A percentile compares a stretch with the other conserved stretches of the same genome.
Conservation (phyloP, 768 basidiomycete species). For the Xerocomellus intermedius region DNA sequence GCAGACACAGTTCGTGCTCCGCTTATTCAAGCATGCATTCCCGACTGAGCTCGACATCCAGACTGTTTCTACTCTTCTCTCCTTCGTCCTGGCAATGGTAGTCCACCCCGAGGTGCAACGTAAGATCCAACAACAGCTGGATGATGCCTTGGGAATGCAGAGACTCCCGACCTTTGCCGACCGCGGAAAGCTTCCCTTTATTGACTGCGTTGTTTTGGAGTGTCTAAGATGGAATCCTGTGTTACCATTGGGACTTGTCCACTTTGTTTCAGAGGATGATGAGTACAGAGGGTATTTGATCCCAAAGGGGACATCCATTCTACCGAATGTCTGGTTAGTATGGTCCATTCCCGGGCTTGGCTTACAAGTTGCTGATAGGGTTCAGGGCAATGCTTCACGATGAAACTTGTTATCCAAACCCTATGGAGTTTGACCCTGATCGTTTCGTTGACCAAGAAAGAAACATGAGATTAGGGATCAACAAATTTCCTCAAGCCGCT, state of each 20-base stretch:
- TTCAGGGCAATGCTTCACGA: conserved; percentile 45
- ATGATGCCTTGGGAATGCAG: conserved; percentile 41
- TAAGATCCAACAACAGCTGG: conserved; percentile 52
- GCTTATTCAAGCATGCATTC: conserved; percentile 26
- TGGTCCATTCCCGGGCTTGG: conserved; percentile 6
- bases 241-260: conserved; percentile 21
- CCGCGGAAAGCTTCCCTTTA: conserved; percentile 41
- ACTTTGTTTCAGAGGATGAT: conserved; percentile 38
- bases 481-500: conserved; percentile 36
- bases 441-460: conserved; percentile 32
- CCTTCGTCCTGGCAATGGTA: conserved; percentile 55
- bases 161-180: conserved; percentile 46
- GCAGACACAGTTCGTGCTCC: conserved; percentile 24
- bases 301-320: conserved; percentile 43
- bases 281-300: conserved; percentile 44
- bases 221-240: conserved; percentile 46
- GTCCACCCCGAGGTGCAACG: conserved; percentile 48
- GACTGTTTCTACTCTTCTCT: conserved; percentile 50
- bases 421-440: conserved; percentile 39
- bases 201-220: conserved; percentile 35
- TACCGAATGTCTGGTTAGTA: conserved; percentile 48
- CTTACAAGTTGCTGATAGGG: conserved; percentile 10
- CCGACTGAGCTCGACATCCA: conserved; percentile 22
- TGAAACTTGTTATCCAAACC: conserved; percentile 37
- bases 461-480: conserved; percentile 32